phyloP scores from a whole-genome alignment of 257 asterid species.

The Thymus quinquecostatus region DNA sequence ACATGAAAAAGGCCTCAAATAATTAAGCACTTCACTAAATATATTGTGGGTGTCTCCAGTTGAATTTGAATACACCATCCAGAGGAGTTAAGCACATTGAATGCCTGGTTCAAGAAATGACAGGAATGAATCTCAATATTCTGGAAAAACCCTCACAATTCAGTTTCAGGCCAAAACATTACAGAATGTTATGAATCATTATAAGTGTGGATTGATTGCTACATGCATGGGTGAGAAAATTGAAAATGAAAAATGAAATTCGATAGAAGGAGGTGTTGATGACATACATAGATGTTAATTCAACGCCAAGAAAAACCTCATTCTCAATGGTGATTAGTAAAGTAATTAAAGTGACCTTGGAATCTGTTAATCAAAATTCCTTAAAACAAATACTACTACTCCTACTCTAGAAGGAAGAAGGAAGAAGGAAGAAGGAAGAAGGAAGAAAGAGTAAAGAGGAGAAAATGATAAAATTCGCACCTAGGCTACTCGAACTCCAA shows the following conservation, averaged over 20 bases:
- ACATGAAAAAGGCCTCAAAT: constrained; percentile 39
- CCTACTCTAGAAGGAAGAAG: too few relatives aligned
- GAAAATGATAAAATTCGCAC: neutral
- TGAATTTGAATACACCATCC: constrained; percentile 32
- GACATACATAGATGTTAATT: neutral
- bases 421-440: neutral
- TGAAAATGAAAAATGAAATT: neutral
- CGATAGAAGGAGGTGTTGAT: too few relatives aligned
- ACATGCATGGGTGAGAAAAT: constrained; percentile 34
- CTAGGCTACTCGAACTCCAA: neutral
- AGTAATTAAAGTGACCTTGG: too few relatives aligned
- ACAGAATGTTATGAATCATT: constrained; percentile 8
- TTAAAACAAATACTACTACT: too few relatives aligned
- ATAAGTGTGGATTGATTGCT: neutral
- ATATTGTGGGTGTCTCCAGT: constrained; percentile 11
- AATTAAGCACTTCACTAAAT: constrained; percentile 39
- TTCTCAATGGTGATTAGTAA: too few relatives aligned
- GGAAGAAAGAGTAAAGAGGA: neutral
- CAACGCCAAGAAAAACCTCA: neutral
- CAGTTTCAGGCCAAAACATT: constrained; percentile 8
- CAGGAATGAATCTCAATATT: constrained; percentile 14
- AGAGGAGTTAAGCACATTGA: constrained; percentile 38
- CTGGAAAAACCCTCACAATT: constrained; percentile 2
- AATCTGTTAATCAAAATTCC: too few relatives aligned
- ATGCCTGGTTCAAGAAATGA: constrained; percentile 21